Base-by-base conservation (phyloP, 1,284 basidiomycete genomes). In the Boletus mariae region DNA sequence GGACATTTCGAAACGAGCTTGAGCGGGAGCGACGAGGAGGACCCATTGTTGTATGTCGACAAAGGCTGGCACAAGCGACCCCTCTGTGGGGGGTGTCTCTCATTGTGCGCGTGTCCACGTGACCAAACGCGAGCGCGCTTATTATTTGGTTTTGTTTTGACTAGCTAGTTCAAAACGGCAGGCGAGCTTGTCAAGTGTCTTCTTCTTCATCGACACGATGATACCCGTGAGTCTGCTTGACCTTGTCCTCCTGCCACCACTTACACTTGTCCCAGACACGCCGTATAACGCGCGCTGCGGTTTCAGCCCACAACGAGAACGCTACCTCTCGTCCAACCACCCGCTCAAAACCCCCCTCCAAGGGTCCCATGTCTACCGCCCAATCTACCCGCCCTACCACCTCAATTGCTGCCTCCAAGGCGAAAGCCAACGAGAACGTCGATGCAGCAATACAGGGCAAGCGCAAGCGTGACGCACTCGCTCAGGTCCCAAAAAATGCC, bases 381-480 rank as follows among this genome's bases (percentile, higher is more conserved):
- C 75, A 75, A 25, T 69, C 70, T 44, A 74, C 77, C 61, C 75
- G 80, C 41, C 76, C 74, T 47, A 72, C 72, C 40, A 73, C 73
- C 47, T 61, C 73, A 15, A 79, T 79, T 8, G 77, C 76, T 2
- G 75, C 79, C 13, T 81, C 80, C 15, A 72, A 74, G 61, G 80
- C 78, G 13, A 83, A 80, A 59, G 67, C 68, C 8, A 69, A 67
- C 45, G 72, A 75, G 52, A 67, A 73, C 52, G 61, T 68, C 13
- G 75, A 78, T 26, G 58, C 60, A 4, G 63, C 74, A 10, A 73
- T 75, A 10, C 69, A 71, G 10, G 80, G 77, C 45, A 90, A 90
- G 71, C 78, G 86, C 56, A 90, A 90, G 68, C 83, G 88, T 47
- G 85, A 87, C 53, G 85, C 85, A 4, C 73, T 89, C 29, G 84